These are phyloP conservation scores for Byssothecium circinans DNA, from an alignment of 2,329 filamentous ascomycete species.

Conservation along the genomic window DNA sequence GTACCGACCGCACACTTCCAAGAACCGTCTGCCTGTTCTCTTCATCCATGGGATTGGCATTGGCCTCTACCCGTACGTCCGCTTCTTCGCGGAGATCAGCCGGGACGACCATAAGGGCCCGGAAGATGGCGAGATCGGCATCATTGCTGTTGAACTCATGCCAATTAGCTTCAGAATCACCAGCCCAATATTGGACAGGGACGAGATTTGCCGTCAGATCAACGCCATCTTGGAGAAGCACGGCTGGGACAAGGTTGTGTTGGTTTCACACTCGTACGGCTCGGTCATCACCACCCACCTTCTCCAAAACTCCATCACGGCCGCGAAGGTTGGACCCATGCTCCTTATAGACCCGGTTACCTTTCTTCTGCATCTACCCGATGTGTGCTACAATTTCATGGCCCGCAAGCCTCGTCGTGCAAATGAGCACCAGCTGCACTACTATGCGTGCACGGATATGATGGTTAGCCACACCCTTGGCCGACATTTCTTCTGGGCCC, in stretches of 20 bases:
- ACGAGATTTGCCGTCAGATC: constrained; percentile 61
- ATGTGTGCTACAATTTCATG: constrained; percentile 71
- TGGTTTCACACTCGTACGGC: constrained; percentile 66
- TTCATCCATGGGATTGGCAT: constrained; percentile 74
- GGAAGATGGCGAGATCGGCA: constrained; percentile 56
- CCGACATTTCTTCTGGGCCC: constrained; percentile 70
- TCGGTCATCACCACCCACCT: constrained; percentile 65
- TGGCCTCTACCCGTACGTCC: constrained; percentile 64
- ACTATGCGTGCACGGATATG: constrained; percentile 69
- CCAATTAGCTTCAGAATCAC: constrained; percentile 67
- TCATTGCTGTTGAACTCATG: constrained; percentile 68
- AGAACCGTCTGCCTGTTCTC: constrained; percentile 60
- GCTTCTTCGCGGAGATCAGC: constrained; percentile 59
- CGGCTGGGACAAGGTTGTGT: constrained; percentile 59
- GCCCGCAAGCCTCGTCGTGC: constrained; percentile 45
- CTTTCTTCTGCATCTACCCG: constrained; percentile 67
- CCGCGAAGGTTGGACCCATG: constrained; percentile 51
- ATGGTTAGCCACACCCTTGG: constrained; percentile 66
- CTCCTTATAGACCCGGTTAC: constrained; percentile 66
- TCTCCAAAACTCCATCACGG: constrained; percentile 53
- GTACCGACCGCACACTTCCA: constrained; percentile 64
- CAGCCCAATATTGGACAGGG: constrained; percentile 52
- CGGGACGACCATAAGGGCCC: constrained; percentile 25
- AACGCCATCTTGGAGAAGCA: constrained; percentile 60
- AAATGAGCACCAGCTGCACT: constrained; percentile 72